Evolutionary conservation across 306 rosid genomes (phyloP).

Genomic region (Casuarina equisetifolia): DNA sequence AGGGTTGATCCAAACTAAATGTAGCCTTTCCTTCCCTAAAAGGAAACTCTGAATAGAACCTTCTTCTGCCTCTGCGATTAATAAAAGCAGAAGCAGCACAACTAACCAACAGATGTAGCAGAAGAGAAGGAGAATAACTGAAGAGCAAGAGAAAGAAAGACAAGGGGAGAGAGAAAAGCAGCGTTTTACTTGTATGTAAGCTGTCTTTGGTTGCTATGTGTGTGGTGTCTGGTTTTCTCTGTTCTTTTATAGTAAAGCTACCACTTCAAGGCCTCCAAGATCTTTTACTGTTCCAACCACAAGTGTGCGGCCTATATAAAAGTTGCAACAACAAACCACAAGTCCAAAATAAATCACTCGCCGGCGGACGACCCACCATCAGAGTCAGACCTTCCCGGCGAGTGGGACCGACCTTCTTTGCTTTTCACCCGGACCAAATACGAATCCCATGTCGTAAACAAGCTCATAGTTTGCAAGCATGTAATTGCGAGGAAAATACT

Average conservation of each 20-base stretch:
- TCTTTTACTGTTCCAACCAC: constrained; percentile 31
- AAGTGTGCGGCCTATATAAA: constrained; percentile 33
- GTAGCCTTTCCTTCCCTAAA: not conserved
- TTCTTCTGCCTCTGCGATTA: constrained; percentile 37
- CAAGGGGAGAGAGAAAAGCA: constrained; percentile 14
- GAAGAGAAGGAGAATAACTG: constrained; percentile 15
- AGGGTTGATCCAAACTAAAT: not conserved
- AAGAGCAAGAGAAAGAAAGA: constrained; percentile 7
- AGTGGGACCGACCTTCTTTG: not conserved
- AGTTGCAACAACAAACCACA: not conserved
- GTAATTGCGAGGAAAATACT: too few species aligned
- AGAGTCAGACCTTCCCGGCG: not conserved
- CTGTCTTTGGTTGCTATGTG: constrained; percentile 17
- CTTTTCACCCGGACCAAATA: not conserved
- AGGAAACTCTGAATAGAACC: constrained; percentile 1
- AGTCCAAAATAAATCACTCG: not conserved
- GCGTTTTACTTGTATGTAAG: constrained; percentile 24
- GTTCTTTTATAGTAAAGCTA: constrained; percentile 34
- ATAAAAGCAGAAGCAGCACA: constrained; percentile 38
- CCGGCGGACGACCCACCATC: not conserved
- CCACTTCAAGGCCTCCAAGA: constrained; percentile 19
- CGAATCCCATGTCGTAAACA: too few species aligned
- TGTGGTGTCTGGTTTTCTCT: constrained; percentile 11
- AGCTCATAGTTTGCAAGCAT: too few species aligned
- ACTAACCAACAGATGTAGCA: constrained; percentile 24